A percentile compares a stretch with the other conserved stretches of the same genome.
phyloP scores from a whole-genome alignment of 805 yeast genomes.

The Kodamaea fukazawae region DNA sequence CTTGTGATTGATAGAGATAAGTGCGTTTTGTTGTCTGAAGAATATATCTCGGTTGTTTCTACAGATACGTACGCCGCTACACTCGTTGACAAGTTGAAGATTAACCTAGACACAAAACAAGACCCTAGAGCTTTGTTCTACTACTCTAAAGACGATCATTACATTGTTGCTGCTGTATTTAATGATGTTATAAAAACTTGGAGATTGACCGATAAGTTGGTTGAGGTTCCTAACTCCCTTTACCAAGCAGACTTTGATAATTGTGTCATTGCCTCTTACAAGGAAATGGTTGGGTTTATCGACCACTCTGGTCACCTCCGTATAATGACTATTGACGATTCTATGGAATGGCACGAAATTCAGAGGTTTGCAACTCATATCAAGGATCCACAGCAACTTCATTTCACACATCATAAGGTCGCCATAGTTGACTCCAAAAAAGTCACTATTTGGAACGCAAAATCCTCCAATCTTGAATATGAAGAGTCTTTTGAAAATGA shows the following conservation, averaged over 20 bases:
- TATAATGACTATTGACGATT: not conserved
- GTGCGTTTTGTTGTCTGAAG: slow-evolving; percentile 1
- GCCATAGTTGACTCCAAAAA: slow-evolving; percentile 65
- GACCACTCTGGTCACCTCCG: not conserved
- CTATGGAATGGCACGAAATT: not conserved
- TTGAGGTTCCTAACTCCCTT: not conserved
- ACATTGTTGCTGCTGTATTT: slow-evolving; percentile 6
- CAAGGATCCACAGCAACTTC: slow-evolving; percentile 5
- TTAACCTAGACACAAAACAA: not conserved
- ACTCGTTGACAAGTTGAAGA: not conserved
- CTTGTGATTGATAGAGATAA: slow-evolving; percentile 1
- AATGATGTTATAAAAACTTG: not conserved
- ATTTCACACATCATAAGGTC: slow-evolving; percentile 43
- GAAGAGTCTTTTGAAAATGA: slow-evolving; percentile 36
- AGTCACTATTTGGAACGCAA: slow-evolving; percentile 78
- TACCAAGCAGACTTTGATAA: not conserved
- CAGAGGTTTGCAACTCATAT: slow-evolving; percentile 1
- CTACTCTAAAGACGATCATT: not conserved
- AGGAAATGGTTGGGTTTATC: not conserved
- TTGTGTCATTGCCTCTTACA: not conserved
- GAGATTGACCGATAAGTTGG: slow-evolving; percentile 1
- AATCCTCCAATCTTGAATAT: slow-evolving; percentile 64
- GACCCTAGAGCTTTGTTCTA: slow-evolving; percentile 2
- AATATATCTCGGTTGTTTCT: slow-evolving; percentile 1
- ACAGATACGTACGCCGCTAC: slow-evolving; percentile 1